Base-by-base conservation (phyloP, 2,329 filamentous ascomycete genomes). In the Colletotrichum sp. region DNA sequence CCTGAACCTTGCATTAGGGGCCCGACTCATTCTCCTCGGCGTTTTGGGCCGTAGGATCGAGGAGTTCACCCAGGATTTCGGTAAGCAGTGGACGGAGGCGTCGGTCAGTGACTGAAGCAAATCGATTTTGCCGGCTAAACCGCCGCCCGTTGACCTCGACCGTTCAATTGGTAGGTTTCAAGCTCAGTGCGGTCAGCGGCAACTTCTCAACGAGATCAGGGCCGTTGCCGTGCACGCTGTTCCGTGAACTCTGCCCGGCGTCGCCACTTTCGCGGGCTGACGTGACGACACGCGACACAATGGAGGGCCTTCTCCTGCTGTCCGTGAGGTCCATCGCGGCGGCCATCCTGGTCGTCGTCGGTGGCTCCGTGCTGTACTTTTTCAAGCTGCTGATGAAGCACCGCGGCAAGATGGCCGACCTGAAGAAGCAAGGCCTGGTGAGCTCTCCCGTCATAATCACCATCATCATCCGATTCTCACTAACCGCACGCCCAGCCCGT, bases 401-500 rank as follows among this genome's bases (percentile, higher is more conserved):
- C 21, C 72, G 72, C 16, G 70, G 69, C 21, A 64, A 54, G 31
- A 73, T 74, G 64, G 64, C 64, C 16, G 58, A 74, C 33, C 21
- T 74, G 47, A 73, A 43, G 64, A 68, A 54, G 12, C 72, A 62
- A 54, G 72, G 72, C 12, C 59, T 72, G 24, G 69, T 73, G 24
- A 36, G 64, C 29, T 24, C 24, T 24, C 24, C 24, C 24, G 24
- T 24, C 24, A 24, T 24, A 24, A 24, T 24, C 24, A 11, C 15
- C 18, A 15, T 34, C 16, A 15, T 47, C 18, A 29, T 21, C 27
- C 29, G 11, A 34, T 31, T 24, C 13, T 55, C 51, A 33, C 57
- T 34, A 6, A 8, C 13, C n/a, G n/a, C 33, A 15, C 5, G 11
- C 15, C 4, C 34, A 82, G 81, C 80, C 80, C 13, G 77, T 81